Evolutionary conservation across 805 yeast genomes (phyloP).

Genomic region (Ogataea neopini): DNA sequence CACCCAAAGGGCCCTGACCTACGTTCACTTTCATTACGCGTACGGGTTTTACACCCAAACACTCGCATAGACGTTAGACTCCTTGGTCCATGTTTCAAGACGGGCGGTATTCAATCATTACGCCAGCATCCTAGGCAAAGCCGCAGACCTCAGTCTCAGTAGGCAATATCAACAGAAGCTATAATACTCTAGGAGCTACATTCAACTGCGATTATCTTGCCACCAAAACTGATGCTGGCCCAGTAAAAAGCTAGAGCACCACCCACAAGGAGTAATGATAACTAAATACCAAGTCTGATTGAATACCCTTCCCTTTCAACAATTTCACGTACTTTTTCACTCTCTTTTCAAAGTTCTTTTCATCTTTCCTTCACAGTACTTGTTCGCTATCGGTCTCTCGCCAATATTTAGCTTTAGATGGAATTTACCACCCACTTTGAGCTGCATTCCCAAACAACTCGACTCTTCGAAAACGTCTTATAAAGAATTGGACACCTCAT

Average conservation of each 20-base stretch:
- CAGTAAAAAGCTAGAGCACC: slow-evolving; percentile 9
- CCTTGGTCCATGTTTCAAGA: slow-evolving; percentile 11
- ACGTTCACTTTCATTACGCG: slow-evolving; percentile 10
- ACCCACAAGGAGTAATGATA: slow-evolving; percentile 8
- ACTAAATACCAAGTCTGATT: slow-evolving; percentile 8
- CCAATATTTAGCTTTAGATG: slow-evolving; percentile 9
- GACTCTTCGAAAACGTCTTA: too few species aligned
- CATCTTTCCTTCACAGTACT: slow-evolving; percentile 10
- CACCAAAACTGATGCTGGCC: slow-evolving; percentile 10
- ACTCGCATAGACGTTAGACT: slow-evolving; percentile 7
- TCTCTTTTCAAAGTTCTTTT: slow-evolving; percentile 8
- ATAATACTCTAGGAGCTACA: slow-evolving; percentile 5
- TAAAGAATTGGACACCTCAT: too few species aligned
- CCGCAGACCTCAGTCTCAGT: slow-evolving; percentile 11
- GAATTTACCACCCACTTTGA: too few species aligned
- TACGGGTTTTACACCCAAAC: slow-evolving; percentile 10
- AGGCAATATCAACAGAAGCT: neutral
- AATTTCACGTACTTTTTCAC: slow-evolving; percentile 9
- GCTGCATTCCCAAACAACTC: too few species aligned
- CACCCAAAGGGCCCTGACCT: slow-evolving; percentile 10
- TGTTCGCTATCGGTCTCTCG: slow-evolving; percentile 10
- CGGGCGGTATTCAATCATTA: slow-evolving; percentile 10
- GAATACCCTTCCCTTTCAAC: slow-evolving; percentile 10
- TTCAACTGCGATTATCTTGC: slow-evolving; percentile 8
- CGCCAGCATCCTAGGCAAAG: slow-evolving; percentile 11